These are phyloP conservation scores for Gardenia jasminoides DNA, from an alignment of 257 asterid genomes.

Conservation along the genomic window DNA sequence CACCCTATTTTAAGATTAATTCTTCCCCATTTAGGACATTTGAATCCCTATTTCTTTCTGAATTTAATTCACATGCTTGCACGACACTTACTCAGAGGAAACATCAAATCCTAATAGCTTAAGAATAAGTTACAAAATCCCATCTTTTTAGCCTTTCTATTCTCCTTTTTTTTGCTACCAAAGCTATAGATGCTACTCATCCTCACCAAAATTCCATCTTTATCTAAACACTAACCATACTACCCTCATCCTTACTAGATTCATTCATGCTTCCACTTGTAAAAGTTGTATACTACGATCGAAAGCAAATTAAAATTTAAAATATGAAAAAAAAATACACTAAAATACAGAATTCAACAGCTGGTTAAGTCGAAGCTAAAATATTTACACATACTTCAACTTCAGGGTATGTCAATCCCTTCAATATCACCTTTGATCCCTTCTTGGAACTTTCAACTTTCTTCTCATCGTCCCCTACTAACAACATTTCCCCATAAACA, in stretches of 20 bases:
- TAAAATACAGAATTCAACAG: neutral
- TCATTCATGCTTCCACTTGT: neutral
- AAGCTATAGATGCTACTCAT: neutral
- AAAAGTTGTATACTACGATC: too few relatives aligned
- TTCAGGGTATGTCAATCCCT: conserved; percentile 79
- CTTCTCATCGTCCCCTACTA: conserved; percentile 34
- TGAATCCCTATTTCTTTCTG: neutral
- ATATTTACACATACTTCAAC: conserved; percentile 49
- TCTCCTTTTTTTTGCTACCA: neutral
- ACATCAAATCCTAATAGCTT: neutral
- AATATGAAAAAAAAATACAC: neutral
- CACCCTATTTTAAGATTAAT: too few relatives aligned
- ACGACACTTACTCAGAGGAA: neutral
- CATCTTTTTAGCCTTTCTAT: neutral
- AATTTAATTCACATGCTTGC: neutral
- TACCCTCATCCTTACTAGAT: neutral
- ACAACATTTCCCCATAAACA: neutral
- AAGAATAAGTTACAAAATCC: neutral
- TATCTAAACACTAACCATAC: neutral
- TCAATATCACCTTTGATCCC: conserved; percentile 63
- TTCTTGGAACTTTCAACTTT: conserved; percentile 27
- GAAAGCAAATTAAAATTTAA: neutral
- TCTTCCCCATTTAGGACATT: neutral
- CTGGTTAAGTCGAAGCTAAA: neutral
- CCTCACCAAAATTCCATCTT: neutral